Evolutionary conservation across 2,329 filamentous ascomycete genomes (phyloP), one percentile per base, ranked within the genome.

Genomic region (Aspergillus ibericus): DNA sequence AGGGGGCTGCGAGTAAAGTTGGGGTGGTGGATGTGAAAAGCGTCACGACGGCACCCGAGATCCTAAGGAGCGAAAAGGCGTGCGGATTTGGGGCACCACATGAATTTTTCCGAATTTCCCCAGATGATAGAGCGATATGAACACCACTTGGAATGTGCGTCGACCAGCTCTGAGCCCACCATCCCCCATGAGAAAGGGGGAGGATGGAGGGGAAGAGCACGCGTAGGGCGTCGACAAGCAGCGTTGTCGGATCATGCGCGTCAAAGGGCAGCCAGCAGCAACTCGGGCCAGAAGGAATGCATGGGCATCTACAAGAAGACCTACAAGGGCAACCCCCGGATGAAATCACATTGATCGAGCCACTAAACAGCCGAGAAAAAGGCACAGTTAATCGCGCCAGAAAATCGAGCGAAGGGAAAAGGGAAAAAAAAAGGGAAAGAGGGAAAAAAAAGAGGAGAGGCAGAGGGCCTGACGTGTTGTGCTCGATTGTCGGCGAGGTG

Each of bases 391-490:
- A 18, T 20, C 8, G 27, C 15, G 27, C 25, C 25, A 22, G 22
- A 47, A 47, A 42, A 16, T 15, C 32, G 49, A 53, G 40, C 29
- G 44, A 57, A 29, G 18, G 40, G 16, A 25, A 54, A 52, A 52
- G 40, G 27, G 27, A 53, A 35, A 32, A 27, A 48, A 52, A 48
- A 42, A 56, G 46, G 18, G 32, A 22, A 18, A 54, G 38, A 20
- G 22, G 16, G 13, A 51, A 42, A 55, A 47, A 27, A 25, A 52
- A 49, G 25, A 29, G 44, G 27, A 35, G 29, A 49, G 27, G 32
- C 29, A 60, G 55, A 54, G 38, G 57, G 51, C 57, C 64, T 68
- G 67, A 65, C 63, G 63, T 64, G 66, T 66, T 66, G 50, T 62
- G 62, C 53, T 63, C 60, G 62, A 55, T 53, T 53, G 20, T 44